Base-by-base conservation (phyloP, 2,329 filamentous ascomycete species). In the Ophiocordyceps australis region DNA sequence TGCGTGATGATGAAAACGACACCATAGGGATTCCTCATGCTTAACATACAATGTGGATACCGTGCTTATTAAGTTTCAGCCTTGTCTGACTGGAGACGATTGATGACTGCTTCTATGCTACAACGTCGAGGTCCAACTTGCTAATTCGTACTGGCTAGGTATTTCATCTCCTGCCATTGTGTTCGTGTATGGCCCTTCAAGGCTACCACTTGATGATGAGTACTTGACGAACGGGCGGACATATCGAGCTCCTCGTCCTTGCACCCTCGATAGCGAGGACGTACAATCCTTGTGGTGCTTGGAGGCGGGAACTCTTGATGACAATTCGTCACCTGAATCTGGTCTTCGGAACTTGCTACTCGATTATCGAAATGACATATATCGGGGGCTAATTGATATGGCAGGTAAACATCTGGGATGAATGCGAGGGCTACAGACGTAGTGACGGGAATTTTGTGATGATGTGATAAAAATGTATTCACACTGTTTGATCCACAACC, bases 181-280 rank as follows among this genome's bases (percentile, higher is more conserved):
- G 18, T 16, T n/a, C n/a, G n/a, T n/a, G n/a, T n/a, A n/a, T n/a
- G n/a, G n/a, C n/a, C n/a, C n/a, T n/a, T n/a, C n/a, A n/a, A n/a
- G 25, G 24, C 19, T 23, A 30, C 35, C 43, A 51, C 49, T 43
- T 36, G 43, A 62, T 71, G 66, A 72, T 55, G 66, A 71, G 62
- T 53, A 52, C 50, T 69, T 71, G 65, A 71, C 66, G 66, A 71
- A 71, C 66, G 66, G 66, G 66, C 66, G 66, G 66, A 70, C 66
- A 71, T 66, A 68, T 55, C 51, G 63, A 67, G 62, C 56, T 57
- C 44, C 42, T 52, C 46, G 48, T 41, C 42, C 52, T 47, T 43
- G 47, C 54, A 43, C 52, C 51, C 48, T 47, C 42, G 49, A 62
- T 60, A 64, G 50, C 64, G 52, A 59, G 64, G 57, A 8, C 59